Conservation (phyloP, 148 eudicot species). For the Rhododendron ovatum region DNA sequence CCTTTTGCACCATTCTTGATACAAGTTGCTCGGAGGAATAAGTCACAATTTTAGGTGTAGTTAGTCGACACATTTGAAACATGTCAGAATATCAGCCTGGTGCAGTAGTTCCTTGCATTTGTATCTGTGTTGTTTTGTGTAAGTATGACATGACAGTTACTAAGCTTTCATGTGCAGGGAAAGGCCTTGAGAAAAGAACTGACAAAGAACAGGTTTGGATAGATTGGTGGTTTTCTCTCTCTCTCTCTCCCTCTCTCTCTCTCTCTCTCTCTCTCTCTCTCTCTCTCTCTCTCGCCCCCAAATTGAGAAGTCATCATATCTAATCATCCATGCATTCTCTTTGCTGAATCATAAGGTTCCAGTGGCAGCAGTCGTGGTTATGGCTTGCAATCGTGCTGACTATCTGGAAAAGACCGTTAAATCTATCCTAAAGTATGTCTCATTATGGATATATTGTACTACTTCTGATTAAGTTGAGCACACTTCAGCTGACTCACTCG, state of each 20-base stretch:
- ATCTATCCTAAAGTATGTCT: slow-evolving; percentile 73
- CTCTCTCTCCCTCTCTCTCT: background rate
- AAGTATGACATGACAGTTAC: background rate
- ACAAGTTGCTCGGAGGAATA: background rate
- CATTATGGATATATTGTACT: background rate
- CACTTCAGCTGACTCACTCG: slow-evolving; percentile 11
- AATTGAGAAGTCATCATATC: slow-evolving; percentile 6
- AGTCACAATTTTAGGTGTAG: background rate
- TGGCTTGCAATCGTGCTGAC: slow-evolving; percentile 99
- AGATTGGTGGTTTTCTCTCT: slow-evolving; percentile 1
- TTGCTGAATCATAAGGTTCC: slow-evolving; percentile 58
- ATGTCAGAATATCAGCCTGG: background rate
- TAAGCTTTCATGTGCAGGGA: slow-evolving; percentile 45
- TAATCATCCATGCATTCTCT: slow-evolving; percentile 14
- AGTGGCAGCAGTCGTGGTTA: slow-evolving; percentile 89
- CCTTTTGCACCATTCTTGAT: background rate
- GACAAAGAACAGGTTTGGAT: slow-evolving; percentile 64
- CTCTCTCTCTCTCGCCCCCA: background rate
- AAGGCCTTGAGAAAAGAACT: slow-evolving; percentile 48
- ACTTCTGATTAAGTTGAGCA: background rate
- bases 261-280: background rate
- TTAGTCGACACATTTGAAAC: background rate
- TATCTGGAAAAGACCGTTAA: slow-evolving; percentile 86
- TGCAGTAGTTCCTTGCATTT: background rate
- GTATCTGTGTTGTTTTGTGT: background rate